Percentiles rank a stretch among this genome's conserved stretches.
Evolutionary conservation across 345 rosid genomes (phyloP).

Genomic region (Gossypium stocksii): DNA sequence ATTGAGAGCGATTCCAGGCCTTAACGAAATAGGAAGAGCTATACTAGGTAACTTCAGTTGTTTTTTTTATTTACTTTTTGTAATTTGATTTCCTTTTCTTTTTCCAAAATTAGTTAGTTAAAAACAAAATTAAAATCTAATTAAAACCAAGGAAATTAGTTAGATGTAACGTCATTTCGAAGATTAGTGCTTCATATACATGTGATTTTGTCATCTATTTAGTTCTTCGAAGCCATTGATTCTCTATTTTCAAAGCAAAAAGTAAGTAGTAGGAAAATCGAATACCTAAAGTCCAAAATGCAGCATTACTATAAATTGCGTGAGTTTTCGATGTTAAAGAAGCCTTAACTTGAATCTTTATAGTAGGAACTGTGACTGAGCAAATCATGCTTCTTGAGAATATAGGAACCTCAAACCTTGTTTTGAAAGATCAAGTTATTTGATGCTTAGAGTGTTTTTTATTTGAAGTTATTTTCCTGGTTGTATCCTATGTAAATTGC

Average conservation of each 20-base stretch:
- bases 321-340: not conserved
- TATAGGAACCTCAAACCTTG: constrained; percentile 91
- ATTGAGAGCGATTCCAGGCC: constrained; percentile 80
- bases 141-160: not conserved
- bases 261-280: not conserved
- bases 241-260: not conserved
- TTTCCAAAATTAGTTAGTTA: not conserved
- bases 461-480: not conserved
- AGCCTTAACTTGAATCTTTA: constrained; percentile 11
- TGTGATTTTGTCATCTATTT: not conserved
- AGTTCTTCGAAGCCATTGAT: not conserved
- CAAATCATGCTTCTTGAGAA: constrained; percentile 98
- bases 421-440: constrained; percentile 74
- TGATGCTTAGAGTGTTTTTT: not conserved
- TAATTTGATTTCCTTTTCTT: not conserved
- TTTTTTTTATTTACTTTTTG: not conserved
- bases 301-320: not conserved
- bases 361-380: constrained; percentile 68
- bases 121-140: not conserved
- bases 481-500: not conserved
- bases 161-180: not conserved
- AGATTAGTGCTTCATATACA: not conserved
- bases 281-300: not conserved
- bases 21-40: constrained; percentile 71
- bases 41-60: constrained; percentile 47